Evolutionary conservation across 139 green algal genomes (phyloP).

Genomic region (Tetraselmis chui): DNA sequence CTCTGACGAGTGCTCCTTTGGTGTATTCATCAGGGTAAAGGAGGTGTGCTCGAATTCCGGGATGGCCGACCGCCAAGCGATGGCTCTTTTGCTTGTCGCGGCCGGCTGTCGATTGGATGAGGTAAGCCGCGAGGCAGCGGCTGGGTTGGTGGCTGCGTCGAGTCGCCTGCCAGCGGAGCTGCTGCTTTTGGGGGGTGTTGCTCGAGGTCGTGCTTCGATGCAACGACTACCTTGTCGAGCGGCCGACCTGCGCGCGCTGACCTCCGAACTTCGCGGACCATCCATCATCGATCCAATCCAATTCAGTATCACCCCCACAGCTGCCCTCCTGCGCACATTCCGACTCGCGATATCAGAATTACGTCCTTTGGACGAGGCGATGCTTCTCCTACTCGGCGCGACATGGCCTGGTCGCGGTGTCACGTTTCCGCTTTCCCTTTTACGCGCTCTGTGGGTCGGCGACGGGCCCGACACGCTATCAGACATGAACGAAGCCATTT

Average conservation of each 20-base stretch:
- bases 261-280: not conserved
- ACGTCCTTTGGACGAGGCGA: not conserved
- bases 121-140: not conserved
- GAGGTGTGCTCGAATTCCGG: not conserved
- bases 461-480: not conserved
- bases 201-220: not conserved
- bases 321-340: not conserved
- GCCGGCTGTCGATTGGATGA: not conserved
- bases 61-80: not conserved
- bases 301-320: not conserved
- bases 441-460: not conserved
- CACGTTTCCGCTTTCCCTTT: not conserved
- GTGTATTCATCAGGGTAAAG: too few species aligned
- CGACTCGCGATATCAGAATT: not conserved
- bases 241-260: not conserved
- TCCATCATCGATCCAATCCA: too few species aligned
- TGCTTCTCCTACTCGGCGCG: not conserved
- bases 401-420: not conserved
- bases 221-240: not conserved
- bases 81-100: not conserved
- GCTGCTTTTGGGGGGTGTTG: not conserved
- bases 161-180: not conserved
- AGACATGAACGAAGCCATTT: not conserved
- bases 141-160: not conserved
- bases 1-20: too few species aligned